Percentiles rank a stretch among this genome's conserved stretches.
phyloP scores from a whole-genome alignment of 2,329 filamentous ascomycete species.

The Nakataea oryzae region DNA sequence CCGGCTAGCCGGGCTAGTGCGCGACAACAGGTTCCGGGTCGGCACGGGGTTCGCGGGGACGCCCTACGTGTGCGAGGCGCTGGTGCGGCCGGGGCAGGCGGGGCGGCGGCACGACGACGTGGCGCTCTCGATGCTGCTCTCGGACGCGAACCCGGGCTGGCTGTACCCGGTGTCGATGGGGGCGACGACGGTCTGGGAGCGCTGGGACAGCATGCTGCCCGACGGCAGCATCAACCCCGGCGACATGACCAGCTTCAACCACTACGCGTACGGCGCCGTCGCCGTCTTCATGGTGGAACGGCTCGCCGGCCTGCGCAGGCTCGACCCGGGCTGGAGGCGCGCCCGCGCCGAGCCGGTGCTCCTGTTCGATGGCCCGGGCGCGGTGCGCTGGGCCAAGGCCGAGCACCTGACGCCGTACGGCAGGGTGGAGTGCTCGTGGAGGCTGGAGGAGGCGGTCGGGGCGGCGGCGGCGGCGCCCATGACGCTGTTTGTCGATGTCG shows the following conservation, averaged over 20 bases:
- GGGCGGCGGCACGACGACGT: not conserved
- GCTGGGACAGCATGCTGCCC: slow-evolving; percentile 27
- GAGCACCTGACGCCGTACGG: slow-evolving; percentile 22
- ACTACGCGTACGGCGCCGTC: slow-evolving; percentile 28
- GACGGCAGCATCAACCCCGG: slow-evolving; percentile 25
- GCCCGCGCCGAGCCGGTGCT: slow-evolving; percentile 17
- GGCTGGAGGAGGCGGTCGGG: slow-evolving; percentile 8
- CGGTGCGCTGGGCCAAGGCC: slow-evolving; percentile 9
- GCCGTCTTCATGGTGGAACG: slow-evolving; percentile 24
- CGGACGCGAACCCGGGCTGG: slow-evolving; percentile 21
- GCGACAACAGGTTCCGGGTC: slow-evolving; percentile 9
- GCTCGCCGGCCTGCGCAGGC: slow-evolving; percentile 18
- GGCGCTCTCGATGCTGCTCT: slow-evolving; percentile 17
- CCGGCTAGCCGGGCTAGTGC: not conserved
- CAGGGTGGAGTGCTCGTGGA: slow-evolving; percentile 17
- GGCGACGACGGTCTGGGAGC: slow-evolving; percentile 29
- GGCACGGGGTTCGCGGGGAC: slow-evolving; percentile 17
- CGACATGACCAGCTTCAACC: slow-evolving; percentile 29
- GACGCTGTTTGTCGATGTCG: not conserved
- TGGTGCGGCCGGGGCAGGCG: not conserved
- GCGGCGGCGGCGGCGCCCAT: too few species aligned
- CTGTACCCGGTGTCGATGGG: slow-evolving; percentile 26
- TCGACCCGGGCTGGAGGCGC: slow-evolving; percentile 19
- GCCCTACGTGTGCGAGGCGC: slow-evolving; percentile 11
- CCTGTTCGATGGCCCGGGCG: slow-evolving; percentile 13